Evolutionary conservation across 495 filamentous ascomycete genomes (phyloP), one percentile per base, ranked within the genome.

Genomic region (Penicillium ucsense): DNA sequence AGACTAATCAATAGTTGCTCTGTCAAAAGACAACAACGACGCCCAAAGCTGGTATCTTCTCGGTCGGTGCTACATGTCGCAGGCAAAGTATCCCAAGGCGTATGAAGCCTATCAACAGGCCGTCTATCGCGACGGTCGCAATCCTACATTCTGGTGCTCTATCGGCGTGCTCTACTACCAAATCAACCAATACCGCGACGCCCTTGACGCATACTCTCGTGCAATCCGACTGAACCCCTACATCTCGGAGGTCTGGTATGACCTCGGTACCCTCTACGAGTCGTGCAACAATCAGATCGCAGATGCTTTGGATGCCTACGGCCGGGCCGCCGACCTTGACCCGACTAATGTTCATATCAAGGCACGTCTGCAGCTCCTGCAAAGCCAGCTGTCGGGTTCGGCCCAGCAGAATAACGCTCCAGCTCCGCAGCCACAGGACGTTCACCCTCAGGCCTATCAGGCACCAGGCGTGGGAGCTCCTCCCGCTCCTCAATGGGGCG

Each of bases 201-300:
- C 92, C 11, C 80, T 99, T 43, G 92, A 99, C 77, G 92, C 92
- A 51, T 99, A 99, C 69, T 95, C 89, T 55, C 88, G 92, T 50
- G 92, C 92, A 38, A 99, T 99, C 58, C 88, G 92, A 49, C 72
- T 99, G 59, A 99, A 97, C 62, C 92, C 92, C 3, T 95, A 94
- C 74, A 99, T 99, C 53, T 97, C 92, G 4, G 92, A 99, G 65
- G 92, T 99, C 36, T 99, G 92, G 92, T 99, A 97, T 68, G 94
- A 99, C 70, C 72, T 99, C 36, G 92, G 92, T 36, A 99, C 94
- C 56, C 59, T 98, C 86, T 98, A 98, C 55, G 94, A 98, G 63
- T 95, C 89, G 3, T 98, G 92, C 67, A 97, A 98, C 72, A 98
- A 98, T 63, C 92, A 98, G 70, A 95, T 94, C 47, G 85, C 83